Evolutionary conservation across 2,329 filamentous ascomycete species (phyloP), one percentile per base, ranked within the genome.

Genomic region (Monilinia vaccinii-corymbosi): DNA sequence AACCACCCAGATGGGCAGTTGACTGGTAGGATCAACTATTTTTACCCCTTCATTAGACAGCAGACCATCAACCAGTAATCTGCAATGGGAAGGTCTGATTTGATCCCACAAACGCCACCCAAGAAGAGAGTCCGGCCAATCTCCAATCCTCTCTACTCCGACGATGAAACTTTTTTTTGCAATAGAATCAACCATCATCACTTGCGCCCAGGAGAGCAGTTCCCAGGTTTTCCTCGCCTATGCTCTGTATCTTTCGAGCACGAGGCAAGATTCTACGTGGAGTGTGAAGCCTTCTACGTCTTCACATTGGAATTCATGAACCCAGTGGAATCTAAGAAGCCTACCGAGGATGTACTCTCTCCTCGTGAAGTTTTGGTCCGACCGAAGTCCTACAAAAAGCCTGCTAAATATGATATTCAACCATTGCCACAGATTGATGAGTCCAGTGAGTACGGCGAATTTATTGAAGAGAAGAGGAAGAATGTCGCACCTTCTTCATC

Each of bases 51-150:
- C 10, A 18, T 13, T 21, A 4, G 14, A 53, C n/a, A 21, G 38
- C 42, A 21, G 13, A 4, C 13, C 13, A 44, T 31, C 13, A 21
- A 11, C 10, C 8, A 44, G 8, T 44, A 28, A 14, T n/a, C 16
- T 18, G 14, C 11, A 51, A 58, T 58, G 56, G 46, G 56, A 14
- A 58, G 42, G 16, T 50, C 46, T 21, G 38, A 51, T 14, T 52
- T 42, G 25, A 32, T n/a, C 21, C 40, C 56, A n/a, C 40, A 32
- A 34, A 40, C 18, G 18, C 50, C 32, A 16, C 40, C 21, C 3
- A 44, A 44, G 47, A 59, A 36, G 40, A 59, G 50, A 21, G 56
- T 59, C 7, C 38, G 56, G 14, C 56, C 56, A 52, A 25, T 59
- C 13, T 59, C 56, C 21, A 59, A 59, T 21, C 56, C 56, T 10